Percentiles rank a stretch among this genome's conserved stretches.
These are phyloP conservation scores for Tremellales sp. DNA, from an alignment of 1,284 basidiomycete species.

Conservation along the genomic window DNA sequence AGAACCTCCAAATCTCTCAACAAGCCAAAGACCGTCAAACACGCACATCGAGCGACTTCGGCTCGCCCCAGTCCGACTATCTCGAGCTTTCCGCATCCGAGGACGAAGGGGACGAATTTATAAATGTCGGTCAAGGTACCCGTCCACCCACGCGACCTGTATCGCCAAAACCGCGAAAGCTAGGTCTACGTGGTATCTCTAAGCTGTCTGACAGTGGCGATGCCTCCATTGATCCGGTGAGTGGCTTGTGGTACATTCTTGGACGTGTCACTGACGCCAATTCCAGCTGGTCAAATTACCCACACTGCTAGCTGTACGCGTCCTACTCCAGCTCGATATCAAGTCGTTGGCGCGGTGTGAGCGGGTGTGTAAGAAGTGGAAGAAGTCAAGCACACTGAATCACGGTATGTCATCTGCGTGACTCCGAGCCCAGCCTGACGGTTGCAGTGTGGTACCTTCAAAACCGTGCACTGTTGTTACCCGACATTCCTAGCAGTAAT, in stretches of 20 bases:
- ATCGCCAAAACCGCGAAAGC: conserved; percentile 41
- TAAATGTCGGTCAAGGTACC: conserved; percentile 42
- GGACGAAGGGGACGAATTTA: conserved; percentile 49
- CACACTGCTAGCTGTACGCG: conserved; percentile 70
- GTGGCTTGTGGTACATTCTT: neutral
- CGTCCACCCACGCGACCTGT: conserved; percentile 41
- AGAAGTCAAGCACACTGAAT: conserved; percentile 78
- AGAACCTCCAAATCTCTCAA: conserved; percentile 46
- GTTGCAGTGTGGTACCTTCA: conserved; percentile 81
- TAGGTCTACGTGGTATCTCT: conserved; percentile 3
- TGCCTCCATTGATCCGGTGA: neutral
- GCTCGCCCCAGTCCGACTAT: conserved; percentile 3
- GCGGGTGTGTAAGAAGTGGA: conserved; percentile 77
- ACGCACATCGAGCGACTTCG: conserved; percentile 12
- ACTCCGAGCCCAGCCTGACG: conserved; percentile 1
- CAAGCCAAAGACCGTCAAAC: conserved; percentile 25
- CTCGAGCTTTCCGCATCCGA: conserved; percentile 15
- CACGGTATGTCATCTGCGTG: conserved; percentile 59
- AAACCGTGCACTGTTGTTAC: conserved; percentile 44
- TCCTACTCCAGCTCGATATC: conserved; percentile 65
- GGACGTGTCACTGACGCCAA: neutral
- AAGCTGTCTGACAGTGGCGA: neutral
- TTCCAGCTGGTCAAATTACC: conserved; percentile 62
- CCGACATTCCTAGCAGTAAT: conserved; percentile 18
- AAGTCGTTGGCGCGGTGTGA: conserved; percentile 69